A percentile compares a stretch with the other conserved stretches of the same genome.
Conservation (phyloP, 768 basidiomycete species). For the Leucocoprinus birnbaumii region DNA sequence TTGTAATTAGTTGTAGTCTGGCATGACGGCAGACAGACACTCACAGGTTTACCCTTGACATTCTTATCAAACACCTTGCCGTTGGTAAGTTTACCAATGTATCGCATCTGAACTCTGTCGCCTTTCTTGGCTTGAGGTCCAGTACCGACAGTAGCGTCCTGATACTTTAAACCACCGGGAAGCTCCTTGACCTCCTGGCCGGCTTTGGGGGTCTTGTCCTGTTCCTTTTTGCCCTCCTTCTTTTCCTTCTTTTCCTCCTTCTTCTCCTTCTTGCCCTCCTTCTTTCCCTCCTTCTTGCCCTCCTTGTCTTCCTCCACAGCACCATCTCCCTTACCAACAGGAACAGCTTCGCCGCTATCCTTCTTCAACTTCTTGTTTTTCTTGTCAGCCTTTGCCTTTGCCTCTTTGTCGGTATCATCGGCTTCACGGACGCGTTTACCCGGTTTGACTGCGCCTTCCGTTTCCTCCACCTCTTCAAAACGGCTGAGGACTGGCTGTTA, state of each 20-base stretch:
- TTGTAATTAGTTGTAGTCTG: neutral
- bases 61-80: slow-evolving; percentile 81
- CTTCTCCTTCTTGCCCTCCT: slow-evolving; percentile 27
- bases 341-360: slow-evolving; percentile 37
- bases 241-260: slow-evolving; percentile 32
- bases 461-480: slow-evolving; percentile 70
- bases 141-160: slow-evolving; percentile 74
- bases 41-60: slow-evolving; percentile 81
- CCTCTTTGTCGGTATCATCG: slow-evolving; percentile 37
- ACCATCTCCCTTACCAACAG: slow-evolving; percentile 40
- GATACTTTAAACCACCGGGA: slow-evolving; percentile 70
- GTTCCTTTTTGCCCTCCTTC: slow-evolving; percentile 28
- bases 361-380: slow-evolving; percentile 78
- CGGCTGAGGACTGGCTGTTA: slow-evolving; percentile 41
- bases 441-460: slow-evolving; percentile 33
- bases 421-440: slow-evolving; percentile 73
- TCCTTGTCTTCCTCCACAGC: slow-evolving; percentile 26
- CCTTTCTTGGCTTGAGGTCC: slow-evolving; percentile 90
- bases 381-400: slow-evolving; percentile 47
- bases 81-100: slow-evolving; percentile 84
- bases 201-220: neutral
- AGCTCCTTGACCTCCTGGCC: slow-evolving; percentile 41
- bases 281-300: slow-evolving; percentile 32
- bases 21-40: slow-evolving; percentile 22
- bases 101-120: slow-evolving; percentile 80